These are phyloP conservation scores for Oenanthe javanica DNA, from an alignment of 140 eudicot species.

Conservation along the genomic window DNA sequence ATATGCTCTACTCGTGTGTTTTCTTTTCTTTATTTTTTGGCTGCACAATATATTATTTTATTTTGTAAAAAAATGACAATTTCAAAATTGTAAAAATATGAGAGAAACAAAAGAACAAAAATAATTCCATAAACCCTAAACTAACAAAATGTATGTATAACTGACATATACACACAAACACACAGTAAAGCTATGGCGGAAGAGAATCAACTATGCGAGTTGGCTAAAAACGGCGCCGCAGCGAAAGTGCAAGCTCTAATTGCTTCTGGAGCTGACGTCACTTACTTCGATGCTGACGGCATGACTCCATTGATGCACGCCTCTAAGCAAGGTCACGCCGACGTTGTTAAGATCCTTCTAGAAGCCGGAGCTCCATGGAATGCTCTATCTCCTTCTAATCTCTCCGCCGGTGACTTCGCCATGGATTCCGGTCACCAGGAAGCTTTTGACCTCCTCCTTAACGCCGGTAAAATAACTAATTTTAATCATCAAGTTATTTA, in stretches of 20 bases:
- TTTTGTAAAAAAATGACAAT: too few species aligned
- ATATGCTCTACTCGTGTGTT: too few species aligned
- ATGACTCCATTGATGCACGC: conserved; percentile 95
- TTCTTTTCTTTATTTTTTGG: too few species aligned
- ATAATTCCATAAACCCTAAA: neutral
- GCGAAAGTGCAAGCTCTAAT: conserved; percentile 32
- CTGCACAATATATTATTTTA: too few species aligned
- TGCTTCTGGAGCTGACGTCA: conserved; percentile 63
- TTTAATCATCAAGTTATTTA: neutral
- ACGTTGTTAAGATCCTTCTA: conserved; percentile 47
- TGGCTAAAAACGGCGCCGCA: conserved; percentile 57
- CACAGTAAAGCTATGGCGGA: conserved; percentile 29
- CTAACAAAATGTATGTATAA: neutral
- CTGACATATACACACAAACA: neutral
- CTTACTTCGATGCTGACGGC: conserved; percentile 72
- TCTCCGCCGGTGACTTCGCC: conserved; percentile 91
- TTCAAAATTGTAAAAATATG: too few species aligned
- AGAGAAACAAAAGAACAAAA: neutral
- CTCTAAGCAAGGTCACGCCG: conserved; percentile 67
- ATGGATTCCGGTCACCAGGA: conserved; percentile 81
- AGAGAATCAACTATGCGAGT: conserved; percentile 53
- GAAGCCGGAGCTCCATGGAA: conserved; percentile 98
- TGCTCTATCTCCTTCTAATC: conserved; percentile 72
- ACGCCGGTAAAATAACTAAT: conserved; percentile 37
- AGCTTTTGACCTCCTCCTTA: conserved; percentile 70